Evolutionary conservation across 2,329 filamentous ascomycete species (phyloP), one percentile per base, ranked within the genome.

Genomic region (Clathrospora elynae): DNA sequence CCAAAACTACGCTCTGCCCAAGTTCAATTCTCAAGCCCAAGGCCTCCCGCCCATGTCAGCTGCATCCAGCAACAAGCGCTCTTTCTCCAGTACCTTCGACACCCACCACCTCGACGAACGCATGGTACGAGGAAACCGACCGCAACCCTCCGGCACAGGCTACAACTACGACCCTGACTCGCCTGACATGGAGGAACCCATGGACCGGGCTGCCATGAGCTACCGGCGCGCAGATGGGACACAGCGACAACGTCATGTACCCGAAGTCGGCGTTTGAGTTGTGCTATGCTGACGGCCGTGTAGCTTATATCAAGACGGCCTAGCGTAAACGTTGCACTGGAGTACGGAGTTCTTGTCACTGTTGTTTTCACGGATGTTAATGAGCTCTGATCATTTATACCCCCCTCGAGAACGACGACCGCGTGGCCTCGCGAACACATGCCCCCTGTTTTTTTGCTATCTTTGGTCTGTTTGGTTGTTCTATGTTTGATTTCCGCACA

Each of bases 141-240:
- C 75, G 4, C 67, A 64, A 34, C 59, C 59, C 11, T 49, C 57
- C 10, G 60, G 53, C 16, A 49, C 63, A 11, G 55, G 52, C 20
- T 68, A 70, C 42, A 58, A 35, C 8, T 67, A 68, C 50, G 67
- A 69, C 17, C 55, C 41, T 2, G 64, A 68, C 32, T 61, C 51
- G 23, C 66, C 68, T 9, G 72, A 74, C 41, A 67, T 67, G 59
- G 71, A 73, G 41, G 71, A 72, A 35, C 53, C 66, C 33, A 60
- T 68, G 67, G 59, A 71, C 35, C 53, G 64, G 30, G 49, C 61
- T 41, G 61, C 68, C 37, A 75, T 77, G 73, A 71, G 66, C 49
- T 77, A 77, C 51, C 67, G 73, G 28, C 68, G 75, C 24, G 75
- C 75, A 26, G 73, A 77, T 48, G 75, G 75, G 39, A 72, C 70